Evolutionary conservation across 2,329 filamentous ascomycete species (phyloP), one percentile per base, ranked within the genome.

Genomic region (Drechslerella dactyloides): DNA sequence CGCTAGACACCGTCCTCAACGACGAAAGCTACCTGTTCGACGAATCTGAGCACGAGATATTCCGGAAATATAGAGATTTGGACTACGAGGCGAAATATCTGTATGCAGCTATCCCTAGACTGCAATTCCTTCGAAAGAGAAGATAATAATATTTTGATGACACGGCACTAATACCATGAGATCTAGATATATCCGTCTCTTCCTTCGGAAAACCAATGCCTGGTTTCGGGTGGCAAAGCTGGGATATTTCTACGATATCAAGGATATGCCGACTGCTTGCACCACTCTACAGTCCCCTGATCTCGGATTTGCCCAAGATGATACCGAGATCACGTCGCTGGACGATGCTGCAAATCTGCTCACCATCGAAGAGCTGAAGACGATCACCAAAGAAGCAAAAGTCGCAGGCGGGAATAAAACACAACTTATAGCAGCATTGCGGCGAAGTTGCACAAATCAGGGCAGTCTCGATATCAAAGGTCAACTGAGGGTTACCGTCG

Each of bases 1-100:
- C 93, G 1, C 82, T 99, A 54, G 88, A 93, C 69, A 96, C 91
- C 0, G 94, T 99, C 2, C 81, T 97, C 11, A 87, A 91, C 54
- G 91, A 97, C 65, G 94, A 99, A 80, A 85, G 86, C 0, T 91
- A 96, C 79, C 82, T 99, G 0, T 99, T 97, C 78, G 85, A 94
- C 76, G 85, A 87, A 66, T 88, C 86, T 17, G 94, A 99, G 79
- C 85, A 84, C 76, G 82, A 85, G 13, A 84, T 97, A 0, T 97
- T 99, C 78, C 81, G 82, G 1, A 83, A 87, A 66, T 99, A 93
- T 92, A 85, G 82, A 69, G 79, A 80, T 0, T 78, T 97, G 57
- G 82, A 83, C 27, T 97, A 97, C 78, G 91, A 97, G 78, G 85
- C 91, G 17, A 93, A 97, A 77, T 97, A 96, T 79, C 80, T 99